These are phyloP conservation scores for Candida freyschussii DNA, from an alignment of 1,139 yeast genomes.

Conservation along the genomic window DNA sequence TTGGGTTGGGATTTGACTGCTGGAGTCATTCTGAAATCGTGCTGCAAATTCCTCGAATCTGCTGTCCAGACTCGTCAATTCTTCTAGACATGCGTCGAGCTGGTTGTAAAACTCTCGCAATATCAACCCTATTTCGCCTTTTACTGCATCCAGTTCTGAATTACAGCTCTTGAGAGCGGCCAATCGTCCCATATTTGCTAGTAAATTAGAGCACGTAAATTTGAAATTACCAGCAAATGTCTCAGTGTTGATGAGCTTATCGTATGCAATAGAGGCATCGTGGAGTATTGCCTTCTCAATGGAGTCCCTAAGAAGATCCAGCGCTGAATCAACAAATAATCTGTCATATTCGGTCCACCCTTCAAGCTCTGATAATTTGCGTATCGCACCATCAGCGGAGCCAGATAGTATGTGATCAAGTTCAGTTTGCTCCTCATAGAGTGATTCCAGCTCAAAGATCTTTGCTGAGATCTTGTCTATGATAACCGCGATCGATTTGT, in stretches of 20 bases:
- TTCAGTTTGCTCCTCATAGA: constrained; percentile 46
- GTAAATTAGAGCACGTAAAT: constrained; percentile 14
- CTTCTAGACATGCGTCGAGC: constrained; percentile 19
- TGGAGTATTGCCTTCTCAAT: constrained; percentile 51
- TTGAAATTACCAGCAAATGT: constrained; percentile 19
- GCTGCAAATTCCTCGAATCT: constrained; percentile 22
- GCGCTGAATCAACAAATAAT: constrained; percentile 35
- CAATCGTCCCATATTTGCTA: constrained; percentile 15
- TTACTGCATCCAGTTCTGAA: constrained; percentile 9
- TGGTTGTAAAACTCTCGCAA: constrained; percentile 18
- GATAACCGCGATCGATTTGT: constrained; percentile 15
- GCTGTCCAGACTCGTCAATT: constrained; percentile 20
- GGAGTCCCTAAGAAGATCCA: constrained; percentile 40
- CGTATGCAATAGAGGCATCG: constrained; percentile 48
- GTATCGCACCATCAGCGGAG: constrained; percentile 39
- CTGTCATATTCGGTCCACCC: constrained; percentile 49
- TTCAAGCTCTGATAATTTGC: constrained; percentile 45
- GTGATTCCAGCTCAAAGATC: constrained; percentile 45
- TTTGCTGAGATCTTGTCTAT: constrained; percentile 31
- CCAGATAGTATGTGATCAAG: constrained; percentile 44
- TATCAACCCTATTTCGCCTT: constrained; percentile 16
- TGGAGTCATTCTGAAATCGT: constrained; percentile 19
- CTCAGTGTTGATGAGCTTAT: constrained; percentile 28
- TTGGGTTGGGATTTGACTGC: constrained; percentile 23
- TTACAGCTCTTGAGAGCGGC: constrained; percentile 8